A percentile compares a stretch with the other conserved stretches of the same genome.
Conservation (phyloP, 352 stramenopile species). For the Ochromonadaceae sp. region DNA sequence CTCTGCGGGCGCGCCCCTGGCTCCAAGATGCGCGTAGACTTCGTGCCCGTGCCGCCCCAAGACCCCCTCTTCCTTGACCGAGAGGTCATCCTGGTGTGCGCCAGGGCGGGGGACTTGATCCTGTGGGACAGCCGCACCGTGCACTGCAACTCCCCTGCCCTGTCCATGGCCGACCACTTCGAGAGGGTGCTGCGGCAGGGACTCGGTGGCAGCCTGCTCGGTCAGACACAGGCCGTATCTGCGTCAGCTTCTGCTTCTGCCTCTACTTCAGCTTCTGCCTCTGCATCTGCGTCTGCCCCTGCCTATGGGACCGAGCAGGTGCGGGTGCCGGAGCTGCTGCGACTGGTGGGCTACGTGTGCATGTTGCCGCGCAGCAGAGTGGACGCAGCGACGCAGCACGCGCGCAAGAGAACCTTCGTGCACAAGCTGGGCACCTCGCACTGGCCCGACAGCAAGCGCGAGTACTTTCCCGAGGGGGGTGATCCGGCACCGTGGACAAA, state of each 20-base stretch:
- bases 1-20: background rate
- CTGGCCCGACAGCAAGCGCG: no score
- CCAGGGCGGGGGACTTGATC: conserved; percentile 5
- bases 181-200: background rate
- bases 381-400: no score
- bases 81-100: background rate
- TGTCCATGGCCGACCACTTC: background rate
- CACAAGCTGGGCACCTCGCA: no score
- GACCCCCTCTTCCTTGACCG: background rate
- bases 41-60: background rate
- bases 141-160: background rate
- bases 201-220: background rate
- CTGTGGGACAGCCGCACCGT: conserved; percentile 8
- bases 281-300: no score
- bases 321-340: background rate
- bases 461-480: no score
- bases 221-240: background rate
- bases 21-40: background rate
- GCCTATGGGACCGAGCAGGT: no score
- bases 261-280: background rate
- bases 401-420: no score
- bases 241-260: background rate
- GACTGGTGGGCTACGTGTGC: background rate
- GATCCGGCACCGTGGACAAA: no score
- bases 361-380: background rate